phyloP scores from a whole-genome alignment of 2,329 filamentous ascomycete species.

The Paracorniculantispora psalliotae region DNA sequence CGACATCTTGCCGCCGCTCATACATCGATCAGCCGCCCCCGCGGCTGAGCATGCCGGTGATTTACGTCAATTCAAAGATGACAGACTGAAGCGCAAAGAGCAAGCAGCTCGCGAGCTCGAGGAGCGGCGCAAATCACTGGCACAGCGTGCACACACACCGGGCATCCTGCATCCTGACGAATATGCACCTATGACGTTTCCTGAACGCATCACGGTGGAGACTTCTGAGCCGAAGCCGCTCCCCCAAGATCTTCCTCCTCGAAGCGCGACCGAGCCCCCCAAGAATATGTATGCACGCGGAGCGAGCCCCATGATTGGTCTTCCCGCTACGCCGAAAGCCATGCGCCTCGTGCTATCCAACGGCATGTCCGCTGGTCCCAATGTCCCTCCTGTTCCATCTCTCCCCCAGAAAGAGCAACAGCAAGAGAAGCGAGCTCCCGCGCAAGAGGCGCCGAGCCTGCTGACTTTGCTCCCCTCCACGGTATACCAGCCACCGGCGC shows the following conservation, averaged over 20 bases:
- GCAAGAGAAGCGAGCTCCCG: conserved; percentile 27
- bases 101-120: conserved; percentile 80
- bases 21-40: conserved; percentile 29
- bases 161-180: conserved; percentile 70
- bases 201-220: conserved; percentile 31
- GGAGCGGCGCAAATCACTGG: conserved; percentile 78
- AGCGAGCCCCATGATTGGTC: conserved; percentile 56
- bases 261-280: conserved; percentile 62
- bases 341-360: conserved; percentile 75
- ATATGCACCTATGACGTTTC: conserved; percentile 27
- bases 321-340: conserved; percentile 87
- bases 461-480: conserved; percentile 53
- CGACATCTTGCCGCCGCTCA: conserved; percentile 28
- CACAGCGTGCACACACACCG: conserved; percentile 72
- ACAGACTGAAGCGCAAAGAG: conserved; percentile 64
- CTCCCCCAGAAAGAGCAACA: conserved; percentile 19
- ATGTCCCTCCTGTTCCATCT: not conserved
- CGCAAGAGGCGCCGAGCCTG: conserved; percentile 19
- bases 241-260: conserved; percentile 42
- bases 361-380: conserved; percentile 25
- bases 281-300: conserved; percentile 43
- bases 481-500: conserved; percentile 52
- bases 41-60: conserved; percentile 49
- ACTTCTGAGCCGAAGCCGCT: conserved; percentile 38
- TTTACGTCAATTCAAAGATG: conserved; percentile 51